Percentiles rank a stretch among this genome's conserved stretches.
Conservation (phyloP, 495 filamentous ascomycete species). For the Chaetomium cochliodes region DNA sequence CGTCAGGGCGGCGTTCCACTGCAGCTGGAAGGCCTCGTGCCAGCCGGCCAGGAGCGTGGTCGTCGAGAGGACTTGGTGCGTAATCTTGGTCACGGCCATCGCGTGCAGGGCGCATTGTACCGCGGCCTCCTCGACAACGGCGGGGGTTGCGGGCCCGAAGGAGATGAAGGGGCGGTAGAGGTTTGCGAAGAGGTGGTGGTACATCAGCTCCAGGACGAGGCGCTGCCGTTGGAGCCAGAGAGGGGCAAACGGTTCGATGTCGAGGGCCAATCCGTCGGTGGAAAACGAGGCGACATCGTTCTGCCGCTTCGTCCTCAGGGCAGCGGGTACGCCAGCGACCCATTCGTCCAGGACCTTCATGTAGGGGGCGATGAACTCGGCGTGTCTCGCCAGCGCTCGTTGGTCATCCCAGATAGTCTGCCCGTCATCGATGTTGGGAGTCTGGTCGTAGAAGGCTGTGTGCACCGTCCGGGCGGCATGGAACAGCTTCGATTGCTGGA, state of each 20-base stretch:
- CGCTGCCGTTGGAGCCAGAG: constrained; percentile 9
- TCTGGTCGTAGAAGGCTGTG: constrained; percentile 9
- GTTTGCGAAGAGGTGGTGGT: constrained; percentile 3
- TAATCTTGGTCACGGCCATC: background rate
- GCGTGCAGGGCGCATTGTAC: background rate
- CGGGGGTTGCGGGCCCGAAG: background rate
- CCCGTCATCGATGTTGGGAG: background rate
- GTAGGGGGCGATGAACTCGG: constrained; percentile 4
- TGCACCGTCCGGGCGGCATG: background rate
- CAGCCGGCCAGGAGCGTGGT: constrained; percentile 1
- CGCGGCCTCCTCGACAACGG: background rate
- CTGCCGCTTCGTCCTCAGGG: background rate
- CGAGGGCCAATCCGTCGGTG: background rate
- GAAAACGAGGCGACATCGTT: background rate
- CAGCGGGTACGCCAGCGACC: background rate
- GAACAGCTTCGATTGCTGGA: constrained; percentile 8
- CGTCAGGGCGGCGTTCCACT: constrained; percentile 8
- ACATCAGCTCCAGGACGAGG: constrained; percentile 8
- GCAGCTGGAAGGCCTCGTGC: constrained; percentile 13
- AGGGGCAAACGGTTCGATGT: constrained; percentile 1
- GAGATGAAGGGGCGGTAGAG: constrained; percentile 9
- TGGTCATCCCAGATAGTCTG: constrained; percentile 7
- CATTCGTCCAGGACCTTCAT: constrained; percentile 5
- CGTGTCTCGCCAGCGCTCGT: constrained; percentile 5
- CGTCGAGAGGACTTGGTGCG: constrained; percentile 7